Evolutionary conservation across 768 basidiomycete species (phyloP), one percentile per base, ranked within the genome.

Genomic region (Suillus alpinus): DNA sequence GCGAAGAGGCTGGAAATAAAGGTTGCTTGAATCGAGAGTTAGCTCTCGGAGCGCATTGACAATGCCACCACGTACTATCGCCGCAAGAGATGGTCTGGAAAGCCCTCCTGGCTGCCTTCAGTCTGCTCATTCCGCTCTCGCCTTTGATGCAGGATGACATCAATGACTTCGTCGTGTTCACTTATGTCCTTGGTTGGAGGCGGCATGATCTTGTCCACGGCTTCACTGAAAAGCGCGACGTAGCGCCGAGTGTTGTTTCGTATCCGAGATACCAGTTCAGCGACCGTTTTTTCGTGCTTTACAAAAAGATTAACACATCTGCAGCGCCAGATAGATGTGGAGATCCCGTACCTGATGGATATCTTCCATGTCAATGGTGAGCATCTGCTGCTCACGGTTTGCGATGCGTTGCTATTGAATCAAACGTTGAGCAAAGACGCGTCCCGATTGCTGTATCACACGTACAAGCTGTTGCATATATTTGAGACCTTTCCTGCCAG

Each of bases 131-230:
- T 98, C 61, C 93, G 83, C 72, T 97, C 92, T 58, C 88, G 81
- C 58, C 97, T 83, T 69, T 98, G 97, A 72, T 95, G 94, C 63
- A 98, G 82, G 61, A 99, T 97, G 5, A 98, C 88, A 74, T 99
- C 97, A 43, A 98, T 91, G 53, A 98, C 95, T 73, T 99, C 97
- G 63, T 94, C 91, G 43, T 94, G 85, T 63, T 93, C 88, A 60
- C 86, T 89, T 62, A 98, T 91, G 67, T 97, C 95, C 70, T 88
- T 90, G 9, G 91, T 95, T 13, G 95, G 92, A 40, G 80, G 78
- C 16, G 95, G 95, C 83, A 98, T 87, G 58, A 96, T 81, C 63
- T 85, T 84, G 80, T 99, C 97, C 58, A 98, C 84, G 50, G 91
- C 94, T 69, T 94, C 89, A 66, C 87, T 86, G 78, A 98, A 98